These are phyloP conservation scores for Ophiostoma triangulosporum DNA, from an alignment of 2,329 filamentous ascomycete genomes.

Conservation along the genomic window DNA sequence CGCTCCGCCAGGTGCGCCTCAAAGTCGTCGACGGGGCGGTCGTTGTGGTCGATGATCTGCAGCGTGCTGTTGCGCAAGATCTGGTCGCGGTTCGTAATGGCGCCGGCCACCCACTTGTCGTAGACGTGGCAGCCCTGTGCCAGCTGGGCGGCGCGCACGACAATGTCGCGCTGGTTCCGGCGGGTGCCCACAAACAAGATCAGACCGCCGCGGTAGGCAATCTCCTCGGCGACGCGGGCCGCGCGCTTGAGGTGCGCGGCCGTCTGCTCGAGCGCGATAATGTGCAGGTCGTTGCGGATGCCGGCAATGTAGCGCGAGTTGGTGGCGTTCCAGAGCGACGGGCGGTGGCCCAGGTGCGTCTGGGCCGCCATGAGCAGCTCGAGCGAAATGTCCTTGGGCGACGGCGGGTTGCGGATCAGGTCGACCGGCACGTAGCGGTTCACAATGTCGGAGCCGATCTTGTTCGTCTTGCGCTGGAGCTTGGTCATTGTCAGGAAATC, in stretches of 20 bases:
- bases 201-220: conserved; percentile 67
- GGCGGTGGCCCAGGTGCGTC: conserved; percentile 80
- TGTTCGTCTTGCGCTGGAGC: conserved; percentile 32
- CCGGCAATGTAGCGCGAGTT: conserved; percentile 94
- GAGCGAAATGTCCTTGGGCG: conserved; percentile 68
- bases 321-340: conserved; percentile 83
- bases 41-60: conserved; percentile 65
- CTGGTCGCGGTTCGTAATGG: conserved; percentile 83
- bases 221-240: conserved; percentile 80
- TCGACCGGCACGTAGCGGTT: conserved; percentile 51
- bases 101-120: conserved; percentile 81
- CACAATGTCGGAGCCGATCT: conserved; percentile 35
- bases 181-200: conserved; percentile 87
- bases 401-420: conserved; percentile 59
- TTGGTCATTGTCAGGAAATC: conserved; percentile 24
- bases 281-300: conserved; percentile 74
- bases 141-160: conserved; percentile 68
- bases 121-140: conserved; percentile 78
- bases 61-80: conserved; percentile 59
- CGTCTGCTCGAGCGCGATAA: conserved; percentile 82
- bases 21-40: conserved; percentile 45
- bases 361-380: conserved; percentile 83
- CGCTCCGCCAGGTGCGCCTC: conserved; percentile 49
- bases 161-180: conserved; percentile 63
- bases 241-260: conserved; percentile 84